Evolutionary conservation across 495 filamentous ascomycete species (phyloP).

Genomic region (Cudoniella acicularis): DNA sequence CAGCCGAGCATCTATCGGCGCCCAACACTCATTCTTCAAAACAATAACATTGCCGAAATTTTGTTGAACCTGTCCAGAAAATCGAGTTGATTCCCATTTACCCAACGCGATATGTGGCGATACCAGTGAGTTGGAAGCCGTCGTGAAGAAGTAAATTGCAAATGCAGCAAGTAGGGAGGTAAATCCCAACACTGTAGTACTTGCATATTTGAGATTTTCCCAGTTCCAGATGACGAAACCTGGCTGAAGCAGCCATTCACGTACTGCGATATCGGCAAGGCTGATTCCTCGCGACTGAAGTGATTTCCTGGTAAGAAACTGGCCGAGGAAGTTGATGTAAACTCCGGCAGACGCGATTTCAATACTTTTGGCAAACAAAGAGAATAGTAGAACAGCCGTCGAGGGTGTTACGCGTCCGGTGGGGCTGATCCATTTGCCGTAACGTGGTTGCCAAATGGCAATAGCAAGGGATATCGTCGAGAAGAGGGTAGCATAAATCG

Average conservation of each 20-base stretch:
- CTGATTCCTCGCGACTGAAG: constrained; percentile 56
- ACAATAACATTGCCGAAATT: constrained; percentile 54
- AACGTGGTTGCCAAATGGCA: constrained; percentile 54
- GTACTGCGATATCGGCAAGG: constrained; percentile 67
- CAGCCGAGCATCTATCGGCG: constrained; percentile 42
- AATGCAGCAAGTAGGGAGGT: constrained; percentile 55
- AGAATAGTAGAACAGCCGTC: constrained; percentile 55
- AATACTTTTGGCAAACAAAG: constrained; percentile 64
- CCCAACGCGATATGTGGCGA: constrained; percentile 57
- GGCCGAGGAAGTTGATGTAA: constrained; percentile 66
- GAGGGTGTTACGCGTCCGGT: constrained; percentile 42
- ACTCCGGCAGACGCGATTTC: constrained; percentile 72
- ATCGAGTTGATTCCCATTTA: constrained; percentile 30
- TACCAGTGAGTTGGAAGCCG: constrained; percentile 65
- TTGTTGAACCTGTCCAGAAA: constrained; percentile 51
- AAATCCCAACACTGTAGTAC: constrained; percentile 50
- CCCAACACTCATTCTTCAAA: constrained; percentile 47
- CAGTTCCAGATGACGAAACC: constrained; percentile 61
- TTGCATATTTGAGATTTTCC: constrained; percentile 56
- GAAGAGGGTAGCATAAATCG: constrained; percentile 61
- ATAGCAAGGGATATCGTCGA: constrained; percentile 59
- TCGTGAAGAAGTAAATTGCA: constrained; percentile 63
- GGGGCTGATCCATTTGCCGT: constrained; percentile 44
- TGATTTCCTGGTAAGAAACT: constrained; percentile 60
- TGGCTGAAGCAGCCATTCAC: constrained; percentile 44